Base-by-base conservation (phyloP, 2,329 filamentous ascomycete genomes). In the Fonsecaea erecta region DNA sequence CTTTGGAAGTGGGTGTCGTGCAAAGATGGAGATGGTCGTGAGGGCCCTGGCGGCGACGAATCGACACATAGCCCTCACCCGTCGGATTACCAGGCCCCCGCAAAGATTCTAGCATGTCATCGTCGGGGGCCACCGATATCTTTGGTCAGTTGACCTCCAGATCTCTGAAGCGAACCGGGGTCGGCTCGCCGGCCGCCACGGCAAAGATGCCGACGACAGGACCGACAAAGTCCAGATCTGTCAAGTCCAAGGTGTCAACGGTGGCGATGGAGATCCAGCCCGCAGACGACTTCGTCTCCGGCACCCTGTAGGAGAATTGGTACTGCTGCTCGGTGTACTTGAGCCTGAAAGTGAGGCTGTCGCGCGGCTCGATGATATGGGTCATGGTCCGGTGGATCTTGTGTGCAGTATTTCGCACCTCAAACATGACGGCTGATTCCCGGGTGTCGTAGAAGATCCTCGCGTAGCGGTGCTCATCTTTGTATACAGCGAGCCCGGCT, bases 401-500 rank as follows among this genome's bases (percentile, higher is more conserved):
- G 57, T 70, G 68, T 1, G 66, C 67, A 14, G 62, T 56, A 57
- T 72, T 72, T 18, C 65, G 28, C 2, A 69, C 2, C 48, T 72
- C 71, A 21, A 68, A 57, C 35, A 68, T 62, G 6, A 71, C 5
- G 37, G 37, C 37, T n/a, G 37, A 60, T 46, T 28, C 55, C 3
- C 53, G 11, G 9, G 37, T 61, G 18, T 62, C 68, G 52, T 65
- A 64, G 66, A 54, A 74, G 6, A 74, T 64, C 26, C 70, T 63
- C 28, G 51, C 51, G 37, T 65, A 70, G 11, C 70, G 70, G 52
- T 71, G 62, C 56, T 73, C 71, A n/a, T 73, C 71, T 51, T 73
- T 73, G 62, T 73, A 73, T 18, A 57, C 53, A 26, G 63, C 65
- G 16, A 73, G 60, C 21, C 71, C 70, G 30, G 65, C 61, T 35